Base-by-base conservation (phyloP, 768 basidiomycete genomes). In the Boletales sp. region DNA sequence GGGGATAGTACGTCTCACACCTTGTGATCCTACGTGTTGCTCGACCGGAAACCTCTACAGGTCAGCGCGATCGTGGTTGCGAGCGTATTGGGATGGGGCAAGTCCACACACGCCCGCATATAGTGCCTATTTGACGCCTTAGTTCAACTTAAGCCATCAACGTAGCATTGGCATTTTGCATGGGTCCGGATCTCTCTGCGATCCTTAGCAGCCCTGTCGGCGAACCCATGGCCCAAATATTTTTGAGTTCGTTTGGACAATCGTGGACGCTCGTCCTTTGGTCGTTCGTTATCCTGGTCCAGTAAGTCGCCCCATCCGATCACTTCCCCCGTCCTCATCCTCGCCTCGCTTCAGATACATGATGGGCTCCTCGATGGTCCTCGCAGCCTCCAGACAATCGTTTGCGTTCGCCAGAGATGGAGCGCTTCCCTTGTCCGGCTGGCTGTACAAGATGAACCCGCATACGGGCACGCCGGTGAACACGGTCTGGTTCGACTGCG, bases 331-430 rank as follows among this genome's bases (percentile, higher is more conserved):
- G 4, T 40, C 17, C 17, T 32, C 27, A 40, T 38, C 15, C 21
- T 11, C 24, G 24, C 24, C 24, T 27, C 24, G 24, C 38, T 47
- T 29, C 40, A 73, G 72, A 46, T 74, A 70, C 51, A 73, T 75
- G 69, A 72, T 78, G 70, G 76, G 73, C 13, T 69, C 75, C 1
- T 48, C 55, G 35, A 43, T 67, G 66, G 55, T 78, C 30, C 67
- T 77, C 9, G 74, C 74, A 1, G 69, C 78, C 19, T 80, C 78
- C 2, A 74, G 80, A 18, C 80, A 80, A 59, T 69, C 71, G 10
- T 80, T 80, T 52, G 80, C 80, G 4, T 80, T 81, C 55, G 67
- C 78, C 8, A 72, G 83, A 17, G 79, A 84, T 51, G 80, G 80
- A 11, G 80, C 78, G 2, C 75, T 85, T 0, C 83, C 83, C 4